These are phyloP conservation scores for Candida buenavistaensis DNA, from an alignment of 1,139 yeast species.

Conservation along the genomic window DNA sequence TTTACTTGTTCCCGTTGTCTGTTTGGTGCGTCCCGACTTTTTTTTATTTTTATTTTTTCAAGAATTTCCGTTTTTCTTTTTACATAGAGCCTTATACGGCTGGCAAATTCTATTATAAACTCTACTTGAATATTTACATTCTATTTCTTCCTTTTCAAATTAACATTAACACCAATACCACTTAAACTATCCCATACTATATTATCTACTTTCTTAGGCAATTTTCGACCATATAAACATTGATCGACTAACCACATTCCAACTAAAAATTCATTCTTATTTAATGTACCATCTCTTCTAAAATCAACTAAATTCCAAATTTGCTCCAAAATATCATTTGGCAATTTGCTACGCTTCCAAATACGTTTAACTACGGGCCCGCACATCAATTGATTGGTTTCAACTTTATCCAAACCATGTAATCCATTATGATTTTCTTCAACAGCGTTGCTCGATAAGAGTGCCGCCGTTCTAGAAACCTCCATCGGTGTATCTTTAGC, in stretches of 20 bases:
- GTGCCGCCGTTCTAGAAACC: conserved; percentile 31
- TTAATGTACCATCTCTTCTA: conserved; percentile 73
- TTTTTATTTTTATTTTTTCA: too few species aligned
- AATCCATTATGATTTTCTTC: conserved; percentile 24
- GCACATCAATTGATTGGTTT: conserved; percentile 47
- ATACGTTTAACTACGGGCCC: conserved; percentile 72
- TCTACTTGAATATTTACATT: too few species aligned
- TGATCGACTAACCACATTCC: conserved; percentile 98
- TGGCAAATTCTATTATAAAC: too few species aligned
- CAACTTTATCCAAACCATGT: conserved; percentile 34
- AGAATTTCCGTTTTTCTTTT: too few species aligned
- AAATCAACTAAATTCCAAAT: conserved; percentile 84
- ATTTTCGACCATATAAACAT: conserved; percentile 88
- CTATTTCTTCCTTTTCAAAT: conserved; percentile 34
- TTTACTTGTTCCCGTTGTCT: too few species aligned
- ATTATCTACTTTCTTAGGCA: conserved; percentile 64
- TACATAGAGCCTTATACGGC: too few species aligned
- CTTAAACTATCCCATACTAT: conserved; percentile 69
- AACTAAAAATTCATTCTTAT: conserved; percentile 78
- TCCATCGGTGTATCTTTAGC: conserved; percentile 20
- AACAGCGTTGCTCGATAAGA: conserved; percentile 27
- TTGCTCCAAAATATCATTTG: conserved; percentile 58
- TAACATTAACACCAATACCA: conserved; percentile 43
- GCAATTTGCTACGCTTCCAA: conserved; percentile 77
- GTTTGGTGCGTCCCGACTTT: too few species aligned